Evolutionary conservation across 768 basidiomycete species (phyloP), one percentile per base, ranked within the genome.

Genomic region (Podaxis rugospora): DNA sequence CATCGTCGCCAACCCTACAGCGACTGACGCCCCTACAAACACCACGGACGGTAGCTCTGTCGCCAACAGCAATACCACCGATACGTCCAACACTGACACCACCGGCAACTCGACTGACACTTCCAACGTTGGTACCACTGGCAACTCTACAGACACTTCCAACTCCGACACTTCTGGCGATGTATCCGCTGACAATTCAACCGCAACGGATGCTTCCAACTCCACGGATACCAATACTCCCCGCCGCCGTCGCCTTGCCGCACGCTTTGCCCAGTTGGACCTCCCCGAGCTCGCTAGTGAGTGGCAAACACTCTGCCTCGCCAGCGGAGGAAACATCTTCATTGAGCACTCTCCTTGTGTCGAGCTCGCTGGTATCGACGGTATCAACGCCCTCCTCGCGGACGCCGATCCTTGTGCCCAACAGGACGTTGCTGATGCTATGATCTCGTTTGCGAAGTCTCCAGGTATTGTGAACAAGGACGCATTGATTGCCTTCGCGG

Each of bases 391-490:
- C 14, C 74, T 83, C 28, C 74, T 78, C 40, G 78, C 77, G 32
- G 72, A 74, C 25, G 76, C 79, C 0, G 77, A 77, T 67, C 72
- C 77, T 1, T 83, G 82, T 66, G 80, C 72, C 9, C 81, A 83
- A 61, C 82, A 82, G 67, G 72, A 76, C 62, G 72, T 74, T 59
- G 79, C 80, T 2, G 81, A 83, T 67, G 69, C 68, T 14, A 83
- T 83, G 80, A 76, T 82, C 64, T 74, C 74, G 55, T 83, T 80
- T 57, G 80, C 81, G 51, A 81, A 82, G 63, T 77, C 76, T 16
- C 13, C 70, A 7, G 76, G 78, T 3, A 71, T 80, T 55, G 67
- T 55, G 9, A 80, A 82, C 71, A 62, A 60, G 53, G 69, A 72
- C 5, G 75, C 70, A 4, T 68, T 82, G 62, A 78, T 81, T 61